Percentiles rank a stretch among this genome's conserved stretches.
These are phyloP conservation scores for Didymella pomorum DNA, from an alignment of 2,329 filamentous ascomycete species.

Conservation along the genomic window DNA sequence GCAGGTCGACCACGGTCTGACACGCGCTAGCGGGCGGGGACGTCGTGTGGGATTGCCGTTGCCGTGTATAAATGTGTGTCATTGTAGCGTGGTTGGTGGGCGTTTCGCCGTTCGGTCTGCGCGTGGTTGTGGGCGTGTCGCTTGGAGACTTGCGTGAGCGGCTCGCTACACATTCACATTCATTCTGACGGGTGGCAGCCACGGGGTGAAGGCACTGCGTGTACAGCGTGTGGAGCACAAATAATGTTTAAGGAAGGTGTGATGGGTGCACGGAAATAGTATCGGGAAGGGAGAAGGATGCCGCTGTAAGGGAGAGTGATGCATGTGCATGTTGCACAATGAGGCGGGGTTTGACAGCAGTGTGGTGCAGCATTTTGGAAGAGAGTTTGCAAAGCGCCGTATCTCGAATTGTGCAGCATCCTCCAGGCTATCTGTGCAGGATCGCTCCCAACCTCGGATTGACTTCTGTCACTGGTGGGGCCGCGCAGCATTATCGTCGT, in stretches of 20 bases:
- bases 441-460: neutral
- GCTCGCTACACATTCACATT: constrained; percentile 10
- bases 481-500: neutral
- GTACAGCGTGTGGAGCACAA: constrained; percentile 3
- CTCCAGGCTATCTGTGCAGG: neutral
- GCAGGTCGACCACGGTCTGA: constrained; percentile 9
- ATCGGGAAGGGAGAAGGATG: neutral
- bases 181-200: neutral
- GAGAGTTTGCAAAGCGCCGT: neutral
- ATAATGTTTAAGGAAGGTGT: neutral
- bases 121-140: constrained; percentile 4
- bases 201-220: neutral
- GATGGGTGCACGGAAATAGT: constrained; percentile 1
- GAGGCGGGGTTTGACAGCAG: constrained; percentile 1
- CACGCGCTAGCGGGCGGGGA: constrained; percentile 8
- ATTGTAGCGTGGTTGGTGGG: constrained; percentile 2
- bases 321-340: constrained; percentile 15
- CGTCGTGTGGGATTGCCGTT: constrained; percentile 3
- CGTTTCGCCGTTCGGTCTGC: constrained; percentile 4
- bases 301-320: constrained; percentile 7
- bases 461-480: neutral
- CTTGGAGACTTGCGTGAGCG: constrained; percentile 1
- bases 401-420: neutral
- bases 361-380: neutral
- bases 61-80: constrained; percentile 5